Percentiles rank a stretch among this genome's conserved stretches.
Evolutionary conservation across 1,284 basidiomycete species (phyloP).

Genomic region (Trametes hirsuta): DNA sequence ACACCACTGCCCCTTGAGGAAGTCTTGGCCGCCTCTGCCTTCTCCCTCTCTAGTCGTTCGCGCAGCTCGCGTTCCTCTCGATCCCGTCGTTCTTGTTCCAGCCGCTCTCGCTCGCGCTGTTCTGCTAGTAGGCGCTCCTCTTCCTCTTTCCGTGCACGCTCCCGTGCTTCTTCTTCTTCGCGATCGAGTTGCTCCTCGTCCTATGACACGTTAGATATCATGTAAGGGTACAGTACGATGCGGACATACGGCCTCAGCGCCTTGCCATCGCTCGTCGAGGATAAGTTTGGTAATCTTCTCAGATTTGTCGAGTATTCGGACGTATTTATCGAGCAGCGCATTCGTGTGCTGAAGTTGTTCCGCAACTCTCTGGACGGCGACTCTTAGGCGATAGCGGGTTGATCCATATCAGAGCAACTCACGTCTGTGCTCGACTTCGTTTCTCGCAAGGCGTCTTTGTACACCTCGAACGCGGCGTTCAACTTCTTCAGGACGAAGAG

Average conservation of each 20-base stretch:
- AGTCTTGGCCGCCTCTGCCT: constrained; percentile 21
- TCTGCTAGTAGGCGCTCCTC: constrained; percentile 50
- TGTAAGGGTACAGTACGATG: background rate
- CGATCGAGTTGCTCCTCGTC: constrained; percentile 58
- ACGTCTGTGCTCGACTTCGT: constrained; percentile 71
- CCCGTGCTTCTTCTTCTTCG: constrained; percentile 50
- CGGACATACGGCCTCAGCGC: constrained; percentile 63
- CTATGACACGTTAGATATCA: constrained; percentile 36
- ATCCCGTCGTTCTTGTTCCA: constrained; percentile 51
- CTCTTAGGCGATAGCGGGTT: too few relatives aligned
- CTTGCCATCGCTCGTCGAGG: constrained; percentile 75
- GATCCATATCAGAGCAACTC: constrained; percentile 21
- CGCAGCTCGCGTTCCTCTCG: constrained; percentile 49
- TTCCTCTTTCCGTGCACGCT: constrained; percentile 50
- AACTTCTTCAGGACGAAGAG: constrained; percentile 70
- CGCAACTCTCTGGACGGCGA: constrained; percentile 44
- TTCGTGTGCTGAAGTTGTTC: constrained; percentile 70
- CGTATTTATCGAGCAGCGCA: constrained; percentile 72
- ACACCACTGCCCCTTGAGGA: constrained; percentile 37
- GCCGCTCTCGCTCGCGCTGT: constrained; percentile 53
- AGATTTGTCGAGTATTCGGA: constrained; percentile 66
- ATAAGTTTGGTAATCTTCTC: constrained; percentile 67
- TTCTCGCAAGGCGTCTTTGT: constrained; percentile 65
- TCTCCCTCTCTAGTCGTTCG: constrained; percentile 40
- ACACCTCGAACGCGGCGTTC: constrained; percentile 66